Conservation (phyloP, 495 filamentous ascomycete genomes). For the Tuber microsphaerosporum region DNA sequence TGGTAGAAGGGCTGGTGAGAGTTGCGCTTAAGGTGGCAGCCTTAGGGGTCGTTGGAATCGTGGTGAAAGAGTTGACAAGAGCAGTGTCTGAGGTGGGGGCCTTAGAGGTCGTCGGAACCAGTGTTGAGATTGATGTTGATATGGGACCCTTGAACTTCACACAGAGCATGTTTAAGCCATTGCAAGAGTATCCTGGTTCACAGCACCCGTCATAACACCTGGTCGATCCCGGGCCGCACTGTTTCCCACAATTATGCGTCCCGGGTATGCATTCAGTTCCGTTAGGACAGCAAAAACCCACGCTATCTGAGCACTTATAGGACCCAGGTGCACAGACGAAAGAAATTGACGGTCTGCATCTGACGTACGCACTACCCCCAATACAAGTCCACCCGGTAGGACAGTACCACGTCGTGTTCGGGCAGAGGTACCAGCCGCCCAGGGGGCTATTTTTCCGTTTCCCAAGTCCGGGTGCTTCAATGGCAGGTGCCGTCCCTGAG, state of each 20-base stretch:
- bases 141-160: not conserved
- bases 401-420: no score
- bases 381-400: no score
- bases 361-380: no score
- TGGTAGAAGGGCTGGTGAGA: not conserved
- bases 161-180: not conserved
- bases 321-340: not conserved
- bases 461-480: not conserved
- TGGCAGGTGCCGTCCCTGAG: not conserved
- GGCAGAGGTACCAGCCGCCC: no score
- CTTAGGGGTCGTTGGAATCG: no score
- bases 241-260: not conserved
- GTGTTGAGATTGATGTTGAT: not conserved
- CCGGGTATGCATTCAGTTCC: slow-evolving; percentile 9
- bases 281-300: slow-evolving; percentile 12
- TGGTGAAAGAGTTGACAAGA: not conserved
- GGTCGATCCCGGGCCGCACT: not conserved
- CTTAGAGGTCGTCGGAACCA: no score
- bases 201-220: slow-evolving; percentile 21
- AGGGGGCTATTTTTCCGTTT: no score
- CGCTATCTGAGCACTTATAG: slow-evolving; percentile 6
- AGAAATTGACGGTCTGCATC: no score
- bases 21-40: not conserved
- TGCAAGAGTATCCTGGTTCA: slow-evolving; percentile 6
- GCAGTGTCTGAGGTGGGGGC: no score